Base-by-base conservation (phyloP, 441 rosid species). In the Macaranga tanarius region DNA sequence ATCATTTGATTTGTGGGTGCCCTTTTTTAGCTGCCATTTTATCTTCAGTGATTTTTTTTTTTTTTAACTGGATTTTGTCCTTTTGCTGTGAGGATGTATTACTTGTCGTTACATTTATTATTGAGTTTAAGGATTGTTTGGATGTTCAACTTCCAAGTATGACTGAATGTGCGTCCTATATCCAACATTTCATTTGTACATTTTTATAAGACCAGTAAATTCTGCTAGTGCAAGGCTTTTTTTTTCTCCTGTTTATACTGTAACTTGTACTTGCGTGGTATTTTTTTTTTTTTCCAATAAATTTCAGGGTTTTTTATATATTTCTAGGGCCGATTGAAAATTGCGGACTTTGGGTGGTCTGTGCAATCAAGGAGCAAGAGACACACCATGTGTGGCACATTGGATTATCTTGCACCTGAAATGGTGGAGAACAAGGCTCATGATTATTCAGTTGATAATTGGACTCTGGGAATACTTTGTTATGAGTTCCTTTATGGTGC, bases 321-420 rank as follows among this genome's bases (percentile, higher is more conserved):
- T 58, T 23, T 75, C 75, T 75, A 95, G 96, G 99, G 99, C 40
- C 87, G 92, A 61, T 69, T 92, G 79, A 92, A 90, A 85, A 95
- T 95, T 75, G 99, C 95, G 0, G 99, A 92, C 69, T 95, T 95
- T 75, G 97, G 99, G 47, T 91, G 98, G 99, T 91, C 98, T 12
- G 97, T 95, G n/a, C 99, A 95, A 81, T 91, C 98, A n/a, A 86
- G 80, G 78, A 82, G 81, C 84, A 95, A 92, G 84, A 90, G 99
- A 65, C 88, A 72, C 79, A 95, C 98, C 19, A 89, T 92, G 98
- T 95, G 99, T 76, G 99, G 99, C 58, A 92, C 99, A 6, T 76
- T 95, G 75, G 99, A 95, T 75, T 92, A 95, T 68, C 85, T 95
- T 48, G 98, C 99, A 56, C 99, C 98, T 22, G 98, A 95, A 82